phyloP scores from a whole-genome alignment of 2,329 filamentous ascomycete genomes.

The Cyanodermella asteris region DNA sequence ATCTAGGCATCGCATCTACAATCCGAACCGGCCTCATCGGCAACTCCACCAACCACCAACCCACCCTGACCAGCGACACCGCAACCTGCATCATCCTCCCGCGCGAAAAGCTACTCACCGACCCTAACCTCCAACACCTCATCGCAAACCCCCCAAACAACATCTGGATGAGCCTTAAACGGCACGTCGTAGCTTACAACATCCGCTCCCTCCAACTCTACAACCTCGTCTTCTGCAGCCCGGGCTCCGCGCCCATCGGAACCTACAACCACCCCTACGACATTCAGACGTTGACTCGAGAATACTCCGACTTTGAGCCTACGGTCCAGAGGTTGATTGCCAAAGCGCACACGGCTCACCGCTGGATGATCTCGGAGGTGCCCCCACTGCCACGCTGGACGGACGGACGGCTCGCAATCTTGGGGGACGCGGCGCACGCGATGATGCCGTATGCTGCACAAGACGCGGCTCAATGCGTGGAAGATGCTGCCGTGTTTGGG shows the following conservation, averaged over 20 bases:
- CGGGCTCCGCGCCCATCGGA: constrained; percentile 36
- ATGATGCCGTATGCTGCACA: constrained; percentile 20
- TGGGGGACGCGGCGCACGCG: constrained; percentile 24
- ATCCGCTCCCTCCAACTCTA: constrained; percentile 44
- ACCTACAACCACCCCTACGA: too few relatives aligned
- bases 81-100: constrained; percentile 61
- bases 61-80: constrained; percentile 41
- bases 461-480: constrained; percentile 25
- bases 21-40: too few relatives aligned
- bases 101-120: constrained; percentile 41
- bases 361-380: too few relatives aligned
- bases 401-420: constrained; percentile 15
- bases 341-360: too few relatives aligned
- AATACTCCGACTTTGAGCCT: too few relatives aligned
- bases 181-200: constrained; percentile 61
- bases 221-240: constrained; percentile 41
- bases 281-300: too few relatives aligned
- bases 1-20: too few relatives aligned
- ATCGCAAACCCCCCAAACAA: constrained; percentile 42
- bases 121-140: constrained; percentile 45
- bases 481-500: constrained; percentile 19
- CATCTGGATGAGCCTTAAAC: constrained; percentile 57
- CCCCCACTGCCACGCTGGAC: constrained; percentile 15
- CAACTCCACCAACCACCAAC: neutral
- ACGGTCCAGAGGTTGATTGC: too few relatives aligned